Evolutionary conservation across 371 early-diverging fungal species (phyloP), one percentile per base, ranked within the genome.

Genomic region (Dichotomocladium elegans): DNA sequence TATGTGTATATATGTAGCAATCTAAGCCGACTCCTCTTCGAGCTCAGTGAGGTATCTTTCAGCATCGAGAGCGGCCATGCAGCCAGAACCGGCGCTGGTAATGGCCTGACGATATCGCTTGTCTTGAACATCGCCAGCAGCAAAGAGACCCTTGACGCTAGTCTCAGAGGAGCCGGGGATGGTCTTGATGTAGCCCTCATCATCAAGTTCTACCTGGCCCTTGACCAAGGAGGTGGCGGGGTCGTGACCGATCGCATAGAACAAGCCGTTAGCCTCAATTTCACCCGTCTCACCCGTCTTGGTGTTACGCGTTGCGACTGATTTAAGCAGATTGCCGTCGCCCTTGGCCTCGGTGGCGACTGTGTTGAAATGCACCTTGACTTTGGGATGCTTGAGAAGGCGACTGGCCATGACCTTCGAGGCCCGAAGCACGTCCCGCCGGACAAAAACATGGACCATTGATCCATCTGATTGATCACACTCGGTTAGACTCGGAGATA

Each of bases 41-140:
- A 81, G 78, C 68, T 89, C 89, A 64, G 76, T 80, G 61, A 87
- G 65, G 65, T 80, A 88, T 55, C 86, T 72, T 74, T 95, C 95
- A 67, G 89, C 86, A 69, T 97, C 98, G 34, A 97, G 72, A 11
- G 94, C 95, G 34, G 96, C 94, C 94, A 94, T 94, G 81, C 98
- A 97, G 44, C 98, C 96, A 29, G 74, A 75, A 17, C 83, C 88
- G 49, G 88, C 88, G 41, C 78, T 77, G 51, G 87, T 85, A 22
- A 87, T 71, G 19, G 87, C 87, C 58, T 87, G 90, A 61, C 98
- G 87, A 75, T 98, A 99, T 37, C 77, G 86, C 72, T 89, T 91
- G 70, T 99, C 99, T 73, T 95, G 94, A 33, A 98, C 98, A 82
- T 99, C 99, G 55, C 99, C 99, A 41, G 92, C 91, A 59, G 98